phyloP scores from a whole-genome alignment of 768 basidiomycete species.

The Naganishia onofrii region DNA sequence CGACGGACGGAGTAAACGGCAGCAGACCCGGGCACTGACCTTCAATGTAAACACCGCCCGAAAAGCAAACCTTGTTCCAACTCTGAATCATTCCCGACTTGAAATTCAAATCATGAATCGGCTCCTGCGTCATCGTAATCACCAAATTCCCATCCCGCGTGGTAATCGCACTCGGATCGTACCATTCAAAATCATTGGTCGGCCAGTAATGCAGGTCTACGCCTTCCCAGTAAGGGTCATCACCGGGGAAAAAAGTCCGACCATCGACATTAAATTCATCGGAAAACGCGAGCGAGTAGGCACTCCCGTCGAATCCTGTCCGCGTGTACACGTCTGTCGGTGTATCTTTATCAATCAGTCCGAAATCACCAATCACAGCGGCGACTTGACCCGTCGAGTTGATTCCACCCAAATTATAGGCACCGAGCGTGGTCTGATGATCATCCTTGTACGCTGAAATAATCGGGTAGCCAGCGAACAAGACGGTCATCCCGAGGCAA shows the following conservation, averaged over 20 bases:
- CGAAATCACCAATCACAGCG: slow-evolving; percentile 64
- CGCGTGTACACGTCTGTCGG: slow-evolving; percentile 61
- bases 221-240: slow-evolving; percentile 83
- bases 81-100: slow-evolving; percentile 61
- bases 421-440: slow-evolving; percentile 49
- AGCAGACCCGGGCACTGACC: not conserved
- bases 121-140: slow-evolving; percentile 65
- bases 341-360: slow-evolving; percentile 74
- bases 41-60: slow-evolving; percentile 63
- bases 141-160: slow-evolving; percentile 13
- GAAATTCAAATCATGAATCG: slow-evolving; percentile 77
- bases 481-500: slow-evolving; percentile 64
- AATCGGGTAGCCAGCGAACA: slow-evolving; percentile 88
- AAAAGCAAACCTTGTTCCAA: slow-evolving; percentile 86
- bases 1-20: not conserved
- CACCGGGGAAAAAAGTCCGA: slow-evolving; percentile 58
- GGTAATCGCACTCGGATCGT: slow-evolving; percentile 26
- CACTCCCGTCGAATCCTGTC: slow-evolving; percentile 65
- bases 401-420: slow-evolving; percentile 85
- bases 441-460: slow-evolving; percentile 58
- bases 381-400: slow-evolving; percentile 88
- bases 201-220: slow-evolving; percentile 73
- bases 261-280: slow-evolving; percentile 77
- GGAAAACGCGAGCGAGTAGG: slow-evolving; percentile 80
- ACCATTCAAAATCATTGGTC: slow-evolving; percentile 38